Conservation (phyloP, 108 stramenopile species). For the Chaetoceros muelleri region DNA sequence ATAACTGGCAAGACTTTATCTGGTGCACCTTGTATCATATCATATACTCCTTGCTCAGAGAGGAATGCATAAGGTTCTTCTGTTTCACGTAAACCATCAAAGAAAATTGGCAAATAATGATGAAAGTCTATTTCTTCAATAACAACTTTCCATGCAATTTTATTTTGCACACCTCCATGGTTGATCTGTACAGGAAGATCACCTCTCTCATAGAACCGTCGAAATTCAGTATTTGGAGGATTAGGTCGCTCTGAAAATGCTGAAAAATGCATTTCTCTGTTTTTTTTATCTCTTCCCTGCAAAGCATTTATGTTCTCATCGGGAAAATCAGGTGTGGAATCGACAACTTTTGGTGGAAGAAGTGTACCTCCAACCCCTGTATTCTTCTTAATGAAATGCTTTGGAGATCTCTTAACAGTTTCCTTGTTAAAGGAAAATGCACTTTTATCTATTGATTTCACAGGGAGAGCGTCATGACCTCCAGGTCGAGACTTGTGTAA, state of each 20-base stretch:
- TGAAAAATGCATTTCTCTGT: slow-evolving; percentile 32
- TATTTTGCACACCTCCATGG: slow-evolving; percentile 64
- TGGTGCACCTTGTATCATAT: slow-evolving; percentile 67
- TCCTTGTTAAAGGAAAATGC: slow-evolving; percentile 55
- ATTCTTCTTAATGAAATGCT: slow-evolving; percentile 41
- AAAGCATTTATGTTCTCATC: slow-evolving; percentile 18
- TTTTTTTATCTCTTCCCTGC: slow-evolving; percentile 14
- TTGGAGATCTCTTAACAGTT: slow-evolving; percentile 36
- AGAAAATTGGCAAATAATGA: slow-evolving; percentile 86
- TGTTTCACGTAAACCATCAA: slow-evolving; percentile 80
- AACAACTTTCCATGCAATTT: slow-evolving; percentile 79
- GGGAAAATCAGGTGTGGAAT: slow-evolving; percentile 22
- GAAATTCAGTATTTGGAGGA: slow-evolving; percentile 82
- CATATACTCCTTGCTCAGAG: slow-evolving; percentile 81
- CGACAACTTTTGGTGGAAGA: slow-evolving; percentile 15
- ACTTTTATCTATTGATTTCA: slow-evolving; percentile 38
- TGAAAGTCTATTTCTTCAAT: slow-evolving; percentile 83
- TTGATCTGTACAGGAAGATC: slow-evolving; percentile 80
- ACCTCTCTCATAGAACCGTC: slow-evolving; percentile 78
- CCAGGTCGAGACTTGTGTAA: slow-evolving; percentile 57
- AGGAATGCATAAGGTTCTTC: slow-evolving; percentile 84
- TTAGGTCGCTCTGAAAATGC: slow-evolving; percentile 72
- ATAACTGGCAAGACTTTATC: slow-evolving; percentile 77
- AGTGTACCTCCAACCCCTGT: slow-evolving; percentile 58
- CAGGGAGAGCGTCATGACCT: slow-evolving; percentile 58